Evolutionary conservation across 768 basidiomycete species (phyloP).

Genomic region (Mycena kentingensis): DNA sequence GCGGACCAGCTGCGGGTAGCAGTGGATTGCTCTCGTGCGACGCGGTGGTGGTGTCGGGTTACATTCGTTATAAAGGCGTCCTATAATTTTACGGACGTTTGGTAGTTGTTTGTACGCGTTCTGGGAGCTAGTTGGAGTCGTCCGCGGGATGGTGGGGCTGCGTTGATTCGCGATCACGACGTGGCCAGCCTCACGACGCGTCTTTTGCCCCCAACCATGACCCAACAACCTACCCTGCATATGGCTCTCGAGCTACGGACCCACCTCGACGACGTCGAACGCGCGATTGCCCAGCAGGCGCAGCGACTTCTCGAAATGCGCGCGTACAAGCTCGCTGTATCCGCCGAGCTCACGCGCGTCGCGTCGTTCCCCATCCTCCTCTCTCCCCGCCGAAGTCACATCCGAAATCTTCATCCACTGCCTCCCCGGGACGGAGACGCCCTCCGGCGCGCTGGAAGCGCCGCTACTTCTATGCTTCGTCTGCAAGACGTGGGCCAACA

Average conservation of each 20-base stretch:
- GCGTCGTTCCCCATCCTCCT: not conserved
- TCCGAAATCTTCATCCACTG: constrained; percentile 1
- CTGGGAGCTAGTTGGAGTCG: no score
- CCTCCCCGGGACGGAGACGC: not conserved
- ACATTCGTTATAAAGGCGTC: constrained; percentile 17
- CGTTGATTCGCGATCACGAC: no score
- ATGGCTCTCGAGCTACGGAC: no score
- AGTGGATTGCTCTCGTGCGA: constrained; percentile 16
- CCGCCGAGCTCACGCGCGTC: not conserved
- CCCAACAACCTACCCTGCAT: no score
- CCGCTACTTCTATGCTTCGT: not conserved
- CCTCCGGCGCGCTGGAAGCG: not conserved
- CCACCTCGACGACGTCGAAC: no score
- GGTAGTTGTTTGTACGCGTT: constrained; percentile 7
- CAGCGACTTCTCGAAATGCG: no score
- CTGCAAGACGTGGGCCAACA: not conserved
- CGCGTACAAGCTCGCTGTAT: not conserved
- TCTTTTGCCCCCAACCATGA: no score
- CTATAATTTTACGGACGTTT: constrained; percentile 24
- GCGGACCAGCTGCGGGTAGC: constrained; percentile 18
- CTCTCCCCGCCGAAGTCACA: not conserved
- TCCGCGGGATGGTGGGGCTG: no score
- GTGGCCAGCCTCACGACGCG: no score
- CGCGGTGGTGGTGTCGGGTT: constrained; percentile 20
- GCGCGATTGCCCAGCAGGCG: no score